Base-by-base conservation (phyloP, 345 rosid species). In the Arabis alpina region DNA sequence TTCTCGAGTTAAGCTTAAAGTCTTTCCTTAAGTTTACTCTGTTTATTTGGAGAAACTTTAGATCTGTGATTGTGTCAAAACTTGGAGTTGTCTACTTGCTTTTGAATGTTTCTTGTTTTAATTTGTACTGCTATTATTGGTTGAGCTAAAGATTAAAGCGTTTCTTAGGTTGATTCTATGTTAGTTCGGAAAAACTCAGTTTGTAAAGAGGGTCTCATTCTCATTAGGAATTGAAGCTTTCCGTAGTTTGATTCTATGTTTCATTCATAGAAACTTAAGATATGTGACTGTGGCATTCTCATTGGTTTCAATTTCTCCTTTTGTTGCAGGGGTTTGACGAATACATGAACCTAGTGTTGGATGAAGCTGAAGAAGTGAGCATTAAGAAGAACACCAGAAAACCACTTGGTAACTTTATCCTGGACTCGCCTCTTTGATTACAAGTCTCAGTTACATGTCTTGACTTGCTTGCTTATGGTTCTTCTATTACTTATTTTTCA, bases 311-410 rank as follows among this genome's bases (percentile, higher is more conserved):
- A 19, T 6, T 16, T 39, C 14, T 58, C 9, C 11, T 10, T 1
- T 25, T 30, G 59, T 36, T 67, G 30, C 79, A 91, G 99, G 99
- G 98, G 1, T 92, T 94, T 70, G 98, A 90, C 60, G 99, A 94
- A 74, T 92, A 94, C 85, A 94, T 94, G 99, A 94, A 94, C 72
- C 78, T 94, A 62, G 99, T 94, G 39, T 77, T 92, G 70, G 99
- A 92, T 16, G 99, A 94, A 34, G 98, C 99, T 32, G 99, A 94
- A 77, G 96, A 94, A 82, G 96, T 94, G 68, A 87, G 77, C 61
- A 30, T 94, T 74, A 94, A 92, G 88, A 94, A 89, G 61, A 89
- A 88, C 75, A 89, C 83, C 40, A 88, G 88, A 78, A 91, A 94
- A 79, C 68, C 92, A 53, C 79, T 94, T 54, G 99, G 95, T 88